phyloP scores from a whole-genome alignment of 202 grass and related monocot species.

The Carex sylvatica region DNA sequence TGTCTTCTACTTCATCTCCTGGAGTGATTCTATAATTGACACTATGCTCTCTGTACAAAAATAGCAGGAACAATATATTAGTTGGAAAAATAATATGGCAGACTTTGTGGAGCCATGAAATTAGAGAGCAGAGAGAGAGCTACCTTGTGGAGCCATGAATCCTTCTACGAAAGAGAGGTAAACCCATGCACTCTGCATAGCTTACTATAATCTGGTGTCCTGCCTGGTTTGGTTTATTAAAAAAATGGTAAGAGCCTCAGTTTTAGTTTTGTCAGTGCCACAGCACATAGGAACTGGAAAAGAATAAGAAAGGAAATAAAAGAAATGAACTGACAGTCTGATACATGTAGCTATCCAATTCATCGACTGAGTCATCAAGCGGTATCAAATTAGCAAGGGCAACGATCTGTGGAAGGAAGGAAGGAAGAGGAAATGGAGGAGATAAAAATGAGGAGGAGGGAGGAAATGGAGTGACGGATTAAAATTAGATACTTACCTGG shows the following conservation, averaged over 20 bases:
- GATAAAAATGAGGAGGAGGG: too few species aligned
- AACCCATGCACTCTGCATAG: slow-evolving; percentile 83
- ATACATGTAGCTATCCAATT: slow-evolving; percentile 99
- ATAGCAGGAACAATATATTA: neutral
- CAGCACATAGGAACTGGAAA: too few species aligned
- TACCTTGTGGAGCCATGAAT: slow-evolving; percentile 71
- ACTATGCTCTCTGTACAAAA: slow-evolving; percentile 51
- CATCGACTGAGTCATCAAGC: slow-evolving; percentile 66
- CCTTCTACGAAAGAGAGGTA: slow-evolving; percentile 80
- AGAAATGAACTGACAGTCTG: slow-evolving; percentile 59
- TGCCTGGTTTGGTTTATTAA: slow-evolving; percentile 39
- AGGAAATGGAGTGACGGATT: too few species aligned
- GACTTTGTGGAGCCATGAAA: too few species aligned
- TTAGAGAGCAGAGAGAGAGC: slow-evolving; percentile 22
- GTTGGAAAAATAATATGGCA: too few species aligned
- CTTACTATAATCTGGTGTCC: slow-evolving; percentile 90
- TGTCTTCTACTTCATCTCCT: slow-evolving; percentile 90
- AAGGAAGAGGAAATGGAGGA: too few species aligned
- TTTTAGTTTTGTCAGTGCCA: too few species aligned
- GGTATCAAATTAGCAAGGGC: slow-evolving; percentile 82
- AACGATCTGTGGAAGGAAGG: slow-evolving; percentile 43
- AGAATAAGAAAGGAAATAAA: neutral
- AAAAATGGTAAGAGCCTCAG: neutral
- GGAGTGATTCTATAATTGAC: slow-evolving; percentile 65
- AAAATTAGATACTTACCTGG: too few species aligned